Evolutionary conservation across 2,329 filamentous ascomycete species (phyloP), one percentile per base, ranked within the genome.

Genomic region (Phyllosticta ampelicida): DNA sequence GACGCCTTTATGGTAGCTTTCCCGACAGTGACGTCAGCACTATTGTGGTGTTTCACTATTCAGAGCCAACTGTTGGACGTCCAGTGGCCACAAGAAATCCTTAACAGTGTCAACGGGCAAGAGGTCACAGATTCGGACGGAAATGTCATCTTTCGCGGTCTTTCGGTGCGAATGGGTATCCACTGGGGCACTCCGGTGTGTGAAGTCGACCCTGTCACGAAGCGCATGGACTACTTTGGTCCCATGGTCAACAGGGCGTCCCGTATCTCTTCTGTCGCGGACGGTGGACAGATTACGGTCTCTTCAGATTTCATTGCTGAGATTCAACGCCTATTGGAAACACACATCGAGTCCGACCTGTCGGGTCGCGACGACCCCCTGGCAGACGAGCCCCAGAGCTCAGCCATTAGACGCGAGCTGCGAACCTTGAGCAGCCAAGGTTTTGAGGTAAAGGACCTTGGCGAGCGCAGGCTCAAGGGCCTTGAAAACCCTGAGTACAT

Each of bases 1-100:
- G 94, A 99, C 74, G 94, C 94, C 9, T 99, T 99, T 68, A 97
- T 99, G 91, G 94, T 99, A 29, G 95, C 92, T 9, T 99, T 99
- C 73, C 89, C 91, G 1, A 97, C 94, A 0, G 90, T 94, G 2
- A 97, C 94, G 1, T 94, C 91, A 9, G 94, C 94, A 5, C 76
- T 99, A 53, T 80, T 99, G 8, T 99, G 94, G 94, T 95, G 87
- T 65, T 99, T 99, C 74, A 89, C 90, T 20, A 91, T 96, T 26
- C 94, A 99, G 71, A 86, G 85, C 63, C 82, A 87, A 66, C 82
- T 99, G 3, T 81, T 99, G 1, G 89, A 96, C 63, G 89, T 95
- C 19, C 83, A 85, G 65, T 99, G 94, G 94, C 94, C 94, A 1
- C 85, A 89, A 9, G 94, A 99, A 71, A 91, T 99, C 60, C 77